Conservation (phyloP, 163 green algal species). For the Chlamydomonas reinhardtii region DNA sequence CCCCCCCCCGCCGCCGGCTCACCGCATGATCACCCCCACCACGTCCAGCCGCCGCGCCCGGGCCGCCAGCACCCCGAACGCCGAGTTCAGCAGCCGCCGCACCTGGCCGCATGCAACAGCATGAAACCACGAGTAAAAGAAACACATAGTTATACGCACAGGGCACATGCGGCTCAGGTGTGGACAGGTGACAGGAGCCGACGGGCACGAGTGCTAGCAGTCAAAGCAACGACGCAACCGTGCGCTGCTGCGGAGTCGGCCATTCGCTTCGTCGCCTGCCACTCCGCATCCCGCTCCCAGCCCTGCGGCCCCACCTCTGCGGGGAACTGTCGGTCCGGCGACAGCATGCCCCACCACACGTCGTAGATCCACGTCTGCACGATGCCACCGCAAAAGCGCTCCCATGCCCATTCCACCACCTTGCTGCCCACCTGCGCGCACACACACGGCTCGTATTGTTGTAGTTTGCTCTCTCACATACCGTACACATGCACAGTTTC, state of each 20-base stretch:
- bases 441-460: not conserved
- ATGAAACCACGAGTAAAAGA: too few relatives aligned
- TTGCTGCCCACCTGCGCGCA: conserved; percentile 46
- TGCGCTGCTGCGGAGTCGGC: too few relatives aligned
- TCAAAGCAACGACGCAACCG: too few relatives aligned
- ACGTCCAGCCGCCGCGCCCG: conserved; percentile 59
- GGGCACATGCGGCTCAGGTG: too few relatives aligned
- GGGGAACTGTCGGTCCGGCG: conserved; percentile 86
- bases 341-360: conserved; percentile 78
- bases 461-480: too few relatives aligned
- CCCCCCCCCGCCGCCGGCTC: too few relatives aligned
- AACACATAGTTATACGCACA: too few relatives aligned
- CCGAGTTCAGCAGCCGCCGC: conserved; percentile 75
- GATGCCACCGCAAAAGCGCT: conserved; percentile 81
- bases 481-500: too few relatives aligned
- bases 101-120: not conserved
- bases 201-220: too few relatives aligned
- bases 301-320: conserved; percentile 67
- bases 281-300: too few relatives aligned
- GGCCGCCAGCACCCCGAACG: conserved; percentile 74
- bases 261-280: too few relatives aligned
- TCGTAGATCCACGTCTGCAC: conserved; percentile 93
- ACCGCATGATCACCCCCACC: not conserved
- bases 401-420: conserved; percentile 84
- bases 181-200: too few relatives aligned